Base-by-base conservation (phyloP, 1,139 yeast species). In the Blastobotrys persicus region DNA sequence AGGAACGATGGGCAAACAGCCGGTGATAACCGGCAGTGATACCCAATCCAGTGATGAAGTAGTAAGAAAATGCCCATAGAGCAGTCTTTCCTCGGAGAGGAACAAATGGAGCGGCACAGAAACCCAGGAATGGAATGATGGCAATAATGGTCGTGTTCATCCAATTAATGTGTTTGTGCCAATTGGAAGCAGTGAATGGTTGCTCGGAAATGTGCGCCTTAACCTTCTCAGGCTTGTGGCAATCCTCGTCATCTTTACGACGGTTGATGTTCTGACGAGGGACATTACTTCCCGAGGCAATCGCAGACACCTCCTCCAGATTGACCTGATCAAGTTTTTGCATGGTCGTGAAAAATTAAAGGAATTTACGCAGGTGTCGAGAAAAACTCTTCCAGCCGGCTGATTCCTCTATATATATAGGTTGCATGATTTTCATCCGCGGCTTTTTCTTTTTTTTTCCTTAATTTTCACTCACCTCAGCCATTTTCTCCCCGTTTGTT, bases 21-120 rank as follows among this genome's bases (percentile, higher is more conserved):
- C 96, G 79, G 65, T 88, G 95, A 72, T 88, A 88, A 39, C 95
- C 96, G n/a, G 95, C 98, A 35, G 98, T 92, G 67, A 92, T 89
- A 45, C 97, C 91, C 37, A 88, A 59, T 59, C 98, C 98, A 55
- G 91, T 81, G 56, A 83, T 66, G 40, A 73, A 68, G 70, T 89
- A 92, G 61, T 86, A 75, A 40, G 77, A 49, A 41, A 88, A 56
- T 0, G 89, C 80, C 63, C 87, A 78, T 2, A 75, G 53, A 2
- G 78, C 66, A 3, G 96, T 86, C 68, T 83, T 79, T 61, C 65
- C 59, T 51, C 77, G 76, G 48, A 92, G 80, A 12, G 83, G 82
- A 13, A 80, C 80, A 50, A 66, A 68, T 28, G 77, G 67, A 28
- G 87, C 81, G 45, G 75, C 65, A 54, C 67, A 61, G 51, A 85